Percentiles rank a stretch among this genome's conserved stretches.
Conservation (phyloP, 164 flowering plant genomes). For the Akebia trifoliata region DNA sequence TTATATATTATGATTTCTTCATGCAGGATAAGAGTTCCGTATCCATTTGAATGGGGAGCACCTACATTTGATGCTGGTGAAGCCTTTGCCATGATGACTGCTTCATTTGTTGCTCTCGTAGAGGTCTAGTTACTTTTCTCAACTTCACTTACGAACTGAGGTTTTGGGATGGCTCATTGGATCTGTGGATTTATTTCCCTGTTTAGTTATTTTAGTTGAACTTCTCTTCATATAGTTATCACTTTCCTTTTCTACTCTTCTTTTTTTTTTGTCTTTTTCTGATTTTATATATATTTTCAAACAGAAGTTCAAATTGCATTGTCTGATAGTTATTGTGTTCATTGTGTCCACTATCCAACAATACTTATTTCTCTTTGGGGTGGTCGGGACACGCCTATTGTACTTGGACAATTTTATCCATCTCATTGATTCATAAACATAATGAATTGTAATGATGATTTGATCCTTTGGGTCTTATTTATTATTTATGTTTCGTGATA, state of each 20-base stretch:
- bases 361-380: not conserved
- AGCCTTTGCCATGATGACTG: slow-evolving; percentile 83
- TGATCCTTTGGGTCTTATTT: not conserved
- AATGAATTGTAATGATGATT: not conserved
- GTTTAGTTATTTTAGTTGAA: not conserved
- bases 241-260: not conserved
- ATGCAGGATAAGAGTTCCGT: slow-evolving; percentile 80
- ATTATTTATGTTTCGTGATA: not conserved
- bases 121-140: slow-evolving; percentile 43
- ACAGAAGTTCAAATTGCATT: not conserved
- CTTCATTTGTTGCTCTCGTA: slow-evolving; percentile 75
- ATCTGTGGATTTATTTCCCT: not conserved
- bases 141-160: not conserved
- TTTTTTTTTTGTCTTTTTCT: not conserved
- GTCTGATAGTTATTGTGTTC: no score
- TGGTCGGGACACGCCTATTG: not conserved
- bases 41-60: slow-evolving; percentile 29
- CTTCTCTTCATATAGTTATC: not conserved
- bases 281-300: not conserved
- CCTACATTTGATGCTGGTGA: slow-evolving; percentile 87
- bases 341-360: no score
- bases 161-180: not conserved
- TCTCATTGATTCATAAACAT: not conserved
- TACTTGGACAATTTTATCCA: not conserved
- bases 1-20: slow-evolving; percentile 6